Evolutionary conservation across 1,284 basidiomycete genomes (phyloP), one percentile per base, ranked within the genome.

Genomic region (Papiliotrema fonsecae): DNA sequence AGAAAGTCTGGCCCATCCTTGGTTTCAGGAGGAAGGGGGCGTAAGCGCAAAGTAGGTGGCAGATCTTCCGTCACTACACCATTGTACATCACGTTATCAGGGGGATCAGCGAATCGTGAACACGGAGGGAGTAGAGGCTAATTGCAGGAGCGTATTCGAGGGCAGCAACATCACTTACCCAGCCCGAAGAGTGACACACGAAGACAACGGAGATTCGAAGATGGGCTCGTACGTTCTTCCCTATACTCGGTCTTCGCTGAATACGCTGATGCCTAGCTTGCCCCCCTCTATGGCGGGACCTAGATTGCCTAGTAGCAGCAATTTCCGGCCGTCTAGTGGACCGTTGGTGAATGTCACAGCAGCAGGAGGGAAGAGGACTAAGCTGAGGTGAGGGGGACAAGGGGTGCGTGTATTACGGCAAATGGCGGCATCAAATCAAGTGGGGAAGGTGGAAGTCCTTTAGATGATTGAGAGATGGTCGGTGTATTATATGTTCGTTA

Each of bases 1-100:
- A 55, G 82, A 88, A 55, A 86, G 89, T 0, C 75, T 98, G 1
- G 77, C 78, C 14, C 93, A 97, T 69, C 65, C 70, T 0, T 81
- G 77, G 76, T 81, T 79, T 57, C 67, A 64, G 16, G 75, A 76
- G 26, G 75, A 70, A 49, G 50, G 77, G 58, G 42, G 71, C 45
- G 56, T 75, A 64, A 35, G 67, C 60, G 46, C 55, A 47, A 76
- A 75, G 75, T 76, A 40, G 58, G 70, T 60, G 26, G 6, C 31
- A 11, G 25, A 37, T 42, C 39, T 44, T 6, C 9, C n/a, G 11
- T 28, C 13, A 2, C 18, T 38, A n/a, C n/a, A n/a, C 16, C n/a
- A 18, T 14, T 6, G 31, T 13, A n/a, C 24, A 32, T 35, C 4
- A 38, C 26, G 14, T n/a, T n/a, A n/a, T n/a, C n/a, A n/a, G n/a